Conservation (phyloP, 192 early-diverging fungal genomes). For the Coemansia sp. region DNA sequence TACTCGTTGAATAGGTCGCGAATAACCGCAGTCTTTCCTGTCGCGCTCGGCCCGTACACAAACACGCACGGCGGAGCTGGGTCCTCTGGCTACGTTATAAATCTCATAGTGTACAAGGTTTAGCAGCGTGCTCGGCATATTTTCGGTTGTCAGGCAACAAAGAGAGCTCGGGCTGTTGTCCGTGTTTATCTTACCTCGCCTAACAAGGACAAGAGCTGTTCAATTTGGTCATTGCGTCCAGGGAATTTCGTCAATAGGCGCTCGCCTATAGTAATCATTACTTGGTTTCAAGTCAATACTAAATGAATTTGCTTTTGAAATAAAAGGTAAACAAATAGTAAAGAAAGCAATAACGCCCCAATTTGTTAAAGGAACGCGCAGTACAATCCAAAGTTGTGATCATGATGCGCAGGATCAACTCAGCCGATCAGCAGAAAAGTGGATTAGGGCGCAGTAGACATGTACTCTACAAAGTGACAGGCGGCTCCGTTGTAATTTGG, state of each 20-base stretch:
- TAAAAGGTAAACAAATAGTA: conserved; percentile 1
- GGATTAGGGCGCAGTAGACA: background rate
- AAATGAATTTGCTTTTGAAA: background rate
- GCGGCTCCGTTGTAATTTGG: background rate
- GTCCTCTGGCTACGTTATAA: conserved; percentile 23
- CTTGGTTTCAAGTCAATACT: background rate
- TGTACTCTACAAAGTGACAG: no score
- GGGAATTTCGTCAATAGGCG: conserved; percentile 62
- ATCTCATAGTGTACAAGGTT: background rate
- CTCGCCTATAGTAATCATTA: conserved; percentile 34
- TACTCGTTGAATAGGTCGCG: conserved; percentile 44
- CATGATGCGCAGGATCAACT: background rate
- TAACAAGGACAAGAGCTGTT: conserved; percentile 37
- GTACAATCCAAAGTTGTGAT: background rate
- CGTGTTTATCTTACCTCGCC: conserved; percentile 27
- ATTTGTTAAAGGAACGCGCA: background rate
- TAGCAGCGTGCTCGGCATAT: background rate
- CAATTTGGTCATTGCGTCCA: conserved; percentile 44
- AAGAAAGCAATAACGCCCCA: background rate
- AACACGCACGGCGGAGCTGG: conserved; percentile 58
- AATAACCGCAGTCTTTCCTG: conserved; percentile 64
- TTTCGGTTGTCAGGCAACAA: background rate
- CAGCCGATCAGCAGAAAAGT: background rate
- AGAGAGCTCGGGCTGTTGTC: background rate
- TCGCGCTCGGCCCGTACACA: conserved; percentile 61